These are phyloP conservation scores for Cercospora canescens DNA, from an alignment of 2,329 filamentous ascomycete species.

Conservation along the genomic window DNA sequence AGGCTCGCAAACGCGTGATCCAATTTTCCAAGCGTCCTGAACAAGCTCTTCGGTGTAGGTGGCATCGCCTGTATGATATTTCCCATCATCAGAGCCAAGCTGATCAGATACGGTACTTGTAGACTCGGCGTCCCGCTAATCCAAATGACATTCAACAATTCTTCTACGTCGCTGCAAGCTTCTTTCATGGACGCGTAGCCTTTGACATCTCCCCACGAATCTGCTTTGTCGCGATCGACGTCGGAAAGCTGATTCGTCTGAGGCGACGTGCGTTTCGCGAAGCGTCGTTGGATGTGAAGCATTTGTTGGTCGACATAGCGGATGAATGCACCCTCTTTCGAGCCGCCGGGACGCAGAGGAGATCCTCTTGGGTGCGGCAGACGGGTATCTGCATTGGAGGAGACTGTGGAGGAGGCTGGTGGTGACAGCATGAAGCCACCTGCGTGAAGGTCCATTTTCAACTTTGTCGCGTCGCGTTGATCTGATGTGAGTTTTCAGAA, in stretches of 20 bases:
- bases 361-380: conserved; percentile 55
- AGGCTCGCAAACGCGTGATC: conserved; percentile 82
- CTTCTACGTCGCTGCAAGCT: conserved; percentile 72
- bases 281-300: conserved; percentile 52
- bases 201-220: conserved; percentile 39
- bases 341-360: conserved; percentile 56
- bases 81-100: conserved; percentile 70
- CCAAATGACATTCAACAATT: conserved; percentile 80
- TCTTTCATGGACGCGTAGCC: conserved; percentile 67
- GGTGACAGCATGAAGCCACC: conserved; percentile 53
- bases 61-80: conserved; percentile 73
- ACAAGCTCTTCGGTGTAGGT: conserved; percentile 66
- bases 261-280: conserved; percentile 49
- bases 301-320: conserved; percentile 57
- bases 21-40: conserved; percentile 72
- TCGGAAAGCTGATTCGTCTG: conserved; percentile 19
- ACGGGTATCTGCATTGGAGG: conserved; percentile 35
- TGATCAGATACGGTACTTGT: conserved; percentile 81
- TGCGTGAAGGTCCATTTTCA: background rate
- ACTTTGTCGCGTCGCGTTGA: background rate
- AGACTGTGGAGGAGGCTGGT: conserved; percentile 48
- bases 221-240: conserved; percentile 36
- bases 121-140: conserved; percentile 80
- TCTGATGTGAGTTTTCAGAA: background rate
- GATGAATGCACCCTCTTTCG: conserved; percentile 60